These are phyloP conservation scores for Fusarium euwallaceae DNA, from an alignment of 2,329 filamentous ascomycete genomes.

Conservation along the genomic window DNA sequence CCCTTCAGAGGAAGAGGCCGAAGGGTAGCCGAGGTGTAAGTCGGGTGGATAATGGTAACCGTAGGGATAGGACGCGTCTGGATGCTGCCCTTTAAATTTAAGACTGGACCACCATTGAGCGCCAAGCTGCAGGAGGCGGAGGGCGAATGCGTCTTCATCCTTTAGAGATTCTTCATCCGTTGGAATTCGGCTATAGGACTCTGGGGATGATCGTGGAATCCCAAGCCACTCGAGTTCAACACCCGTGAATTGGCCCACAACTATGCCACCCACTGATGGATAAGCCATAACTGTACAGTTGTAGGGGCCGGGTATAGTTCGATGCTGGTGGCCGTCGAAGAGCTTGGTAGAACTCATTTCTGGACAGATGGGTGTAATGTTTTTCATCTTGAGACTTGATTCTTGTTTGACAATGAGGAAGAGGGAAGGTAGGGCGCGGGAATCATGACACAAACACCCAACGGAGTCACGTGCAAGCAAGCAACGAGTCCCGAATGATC, in stretches of 20 bases:
- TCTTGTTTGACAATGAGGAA: neutral
- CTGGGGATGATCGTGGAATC: neutral
- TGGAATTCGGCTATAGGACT: neutral
- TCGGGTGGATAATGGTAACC: neutral
- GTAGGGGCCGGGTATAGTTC: neutral
- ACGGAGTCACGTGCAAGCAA: neutral
- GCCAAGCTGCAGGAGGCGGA: neutral
- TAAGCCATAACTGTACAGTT: neutral
- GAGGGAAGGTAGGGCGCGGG: neutral
- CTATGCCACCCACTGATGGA: neutral
- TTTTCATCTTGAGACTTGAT: neutral
- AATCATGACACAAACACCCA: neutral
- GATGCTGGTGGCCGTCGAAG: neutral
- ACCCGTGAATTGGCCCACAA: neutral
- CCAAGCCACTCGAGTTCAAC: neutral
- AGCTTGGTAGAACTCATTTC: neutral
- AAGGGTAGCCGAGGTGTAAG: neutral
- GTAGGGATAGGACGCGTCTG: neutral
- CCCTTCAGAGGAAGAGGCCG: neutral
- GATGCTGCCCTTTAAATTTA: neutral
- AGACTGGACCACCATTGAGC: neutral
- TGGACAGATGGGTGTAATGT: neutral
- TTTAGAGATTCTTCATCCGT: neutral
- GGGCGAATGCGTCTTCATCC: neutral
- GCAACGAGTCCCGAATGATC: neutral